Base-by-base conservation (phyloP, 164 flowering plant genomes). In the Berberis vulgaris region DNA sequence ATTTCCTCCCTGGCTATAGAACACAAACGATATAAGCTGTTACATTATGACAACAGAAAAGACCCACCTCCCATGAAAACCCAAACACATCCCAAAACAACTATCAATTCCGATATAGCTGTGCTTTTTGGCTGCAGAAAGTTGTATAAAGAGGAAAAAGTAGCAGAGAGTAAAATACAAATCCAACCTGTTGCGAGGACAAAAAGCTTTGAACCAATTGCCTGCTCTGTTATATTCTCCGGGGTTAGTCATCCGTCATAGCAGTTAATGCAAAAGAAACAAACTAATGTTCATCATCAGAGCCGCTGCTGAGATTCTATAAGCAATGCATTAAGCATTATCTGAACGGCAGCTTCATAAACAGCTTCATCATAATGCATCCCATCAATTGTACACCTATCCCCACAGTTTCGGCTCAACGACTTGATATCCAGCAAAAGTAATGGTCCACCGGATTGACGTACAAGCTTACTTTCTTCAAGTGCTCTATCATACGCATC, bases 221-320 rank as follows among this genome's bases (percentile, higher is more conserved):
- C 5, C 45, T 13, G 9, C 7, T 13, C 45, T 57, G 45, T 41
- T 10, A 6, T 49, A 42, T 49, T 49, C 61, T 62, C 41, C 55
- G 26, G 11, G 43, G 63, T 45, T 69, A 43, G 49, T 52, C 9
- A 57, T 59, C 53, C 64, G 50, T 40, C 61, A 26, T 59, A 50
- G 41, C 43, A 49, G 57, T 42, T 52, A 66, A 45, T 39, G 38
- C 39, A 69, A 49, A 38, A 5, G 5, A 61, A 61, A 56, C 43
- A 41, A 64, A 55, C 11, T 61, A n/a, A 49, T 59, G 7, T 58
- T 41, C 65, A n/a, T 50, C 40, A 41, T 61, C 61, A 77, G 54
- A 86, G 80, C 72, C 67, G 81, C 73, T 94, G 97, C 55, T 88
- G 86, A 68, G 97, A 90, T 74, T 90, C 88, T 64, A 91, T 82